These are phyloP conservation scores for Conticribra guillardii DNA, from an alignment of 108 stramenopile species.

Conservation along the genomic window DNA sequence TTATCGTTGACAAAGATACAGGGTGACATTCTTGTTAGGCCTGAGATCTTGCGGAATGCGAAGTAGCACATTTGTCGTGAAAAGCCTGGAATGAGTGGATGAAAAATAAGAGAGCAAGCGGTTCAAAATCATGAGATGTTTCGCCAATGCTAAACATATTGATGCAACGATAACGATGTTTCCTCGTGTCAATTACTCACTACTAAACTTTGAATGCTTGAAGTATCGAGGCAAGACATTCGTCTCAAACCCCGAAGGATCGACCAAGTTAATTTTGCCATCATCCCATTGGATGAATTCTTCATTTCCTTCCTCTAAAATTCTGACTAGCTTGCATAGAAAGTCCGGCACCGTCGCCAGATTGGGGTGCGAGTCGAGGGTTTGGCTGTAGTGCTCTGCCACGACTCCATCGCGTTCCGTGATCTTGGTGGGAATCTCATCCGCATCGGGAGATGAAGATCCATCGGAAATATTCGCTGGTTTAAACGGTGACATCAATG, in stretches of 20 bases:
- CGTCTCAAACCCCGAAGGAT: neutral
- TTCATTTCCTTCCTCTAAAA: neutral
- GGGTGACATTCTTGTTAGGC: conserved; percentile 3
- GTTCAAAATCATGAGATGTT: neutral
- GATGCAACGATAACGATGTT: no score
- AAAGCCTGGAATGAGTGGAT: conserved; percentile 2
- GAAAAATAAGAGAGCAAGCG: neutral
- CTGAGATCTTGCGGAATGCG: conserved; percentile 3
- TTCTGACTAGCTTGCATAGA: neutral
- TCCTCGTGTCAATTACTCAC: neutral
- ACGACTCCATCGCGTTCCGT: no score
- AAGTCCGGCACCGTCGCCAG: conserved; percentile 3
- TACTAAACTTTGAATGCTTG: conserved; percentile 5
- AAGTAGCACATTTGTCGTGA: conserved; percentile 2
- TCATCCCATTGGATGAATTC: neutral
- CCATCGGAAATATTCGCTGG: no score
- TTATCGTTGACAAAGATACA: neutral
- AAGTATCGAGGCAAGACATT: neutral
- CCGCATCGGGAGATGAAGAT: no score
- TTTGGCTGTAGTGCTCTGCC: no score
- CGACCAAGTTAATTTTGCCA: neutral
- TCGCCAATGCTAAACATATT: no score
- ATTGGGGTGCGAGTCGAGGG: no score
- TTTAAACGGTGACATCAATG: no score
- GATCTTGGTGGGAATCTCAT: no score